Evolutionary conservation across 331 rosid species (phyloP).

Genomic region (Malus hybrid): DNA sequence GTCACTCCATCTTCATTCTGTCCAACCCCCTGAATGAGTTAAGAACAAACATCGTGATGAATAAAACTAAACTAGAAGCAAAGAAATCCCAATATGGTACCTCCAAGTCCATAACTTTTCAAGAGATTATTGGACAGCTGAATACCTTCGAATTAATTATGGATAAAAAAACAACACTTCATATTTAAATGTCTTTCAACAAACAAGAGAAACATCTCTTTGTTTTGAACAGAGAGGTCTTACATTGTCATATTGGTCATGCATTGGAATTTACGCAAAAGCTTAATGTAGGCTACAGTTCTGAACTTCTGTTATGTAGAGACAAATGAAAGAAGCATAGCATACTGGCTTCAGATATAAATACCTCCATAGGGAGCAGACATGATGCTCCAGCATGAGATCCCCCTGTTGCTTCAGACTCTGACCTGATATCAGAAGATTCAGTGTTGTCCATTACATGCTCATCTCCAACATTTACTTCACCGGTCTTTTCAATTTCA

Average conservation of each 20-base stretch:
- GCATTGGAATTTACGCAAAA: not conserved
- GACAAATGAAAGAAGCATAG: not conserved
- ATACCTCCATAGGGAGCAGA: conserved; percentile 8
- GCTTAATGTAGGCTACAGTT: not conserved
- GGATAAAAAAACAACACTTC: not conserved
- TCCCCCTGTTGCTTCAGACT: not conserved
- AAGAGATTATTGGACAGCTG: not conserved
- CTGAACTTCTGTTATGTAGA: not conserved
- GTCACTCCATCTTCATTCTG: not conserved
- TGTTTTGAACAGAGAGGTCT: not conserved
- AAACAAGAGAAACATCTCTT: not conserved
- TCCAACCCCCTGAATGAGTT: not conserved
- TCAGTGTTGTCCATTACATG: not conserved
- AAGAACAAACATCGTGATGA: not conserved
- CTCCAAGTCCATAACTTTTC: not conserved
- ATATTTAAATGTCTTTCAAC: not conserved
- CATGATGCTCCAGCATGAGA: not conserved
- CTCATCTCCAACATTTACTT: not conserved
- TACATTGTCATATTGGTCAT: not conserved
- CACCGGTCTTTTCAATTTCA: not conserved
- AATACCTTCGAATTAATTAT: not conserved
- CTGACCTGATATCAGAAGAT: not conserved
- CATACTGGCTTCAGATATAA: not conserved
- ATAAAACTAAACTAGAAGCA: not conserved
- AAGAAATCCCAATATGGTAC: not conserved